A percentile compares a stretch with the other conserved stretches of the same genome.
Evolutionary conservation across 306 rosid genomes (phyloP).

Genomic region (Pyrus bretschneideri): DNA sequence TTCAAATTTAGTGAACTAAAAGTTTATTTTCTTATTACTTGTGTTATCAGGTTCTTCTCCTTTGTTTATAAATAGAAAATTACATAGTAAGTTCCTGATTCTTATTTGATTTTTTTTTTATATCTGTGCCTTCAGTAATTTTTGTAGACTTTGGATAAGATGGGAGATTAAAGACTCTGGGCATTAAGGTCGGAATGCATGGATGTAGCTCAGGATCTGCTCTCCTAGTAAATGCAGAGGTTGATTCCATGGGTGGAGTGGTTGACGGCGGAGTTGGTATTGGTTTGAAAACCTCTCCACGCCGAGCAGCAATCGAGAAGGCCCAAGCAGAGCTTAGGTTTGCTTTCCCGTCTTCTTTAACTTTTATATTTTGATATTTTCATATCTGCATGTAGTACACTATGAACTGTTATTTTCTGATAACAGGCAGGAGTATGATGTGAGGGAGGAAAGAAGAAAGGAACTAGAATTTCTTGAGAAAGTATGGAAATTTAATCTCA

Average conservation of each 20-base stretch:
- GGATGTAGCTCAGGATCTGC: conserved; percentile 75
- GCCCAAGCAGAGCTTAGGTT: conserved; percentile 97
- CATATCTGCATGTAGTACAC: background rate
- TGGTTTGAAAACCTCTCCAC: conserved; percentile 94
- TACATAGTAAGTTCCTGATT: background rate
- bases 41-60: background rate
- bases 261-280: conserved; percentile 91
- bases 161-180: conserved; percentile 48
- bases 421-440: conserved; percentile 87
- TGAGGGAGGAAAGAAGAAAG: conserved; percentile 90
- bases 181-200: conserved; percentile 72
- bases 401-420: conserved; percentile 30
- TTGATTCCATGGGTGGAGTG: conserved; percentile 99
- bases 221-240: conserved; percentile 98
- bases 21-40: background rate
- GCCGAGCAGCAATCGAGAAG: conserved; percentile 84
- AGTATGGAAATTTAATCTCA: conserved; percentile 44
- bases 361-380: conserved; percentile 14
- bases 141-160: conserved; percentile 31
- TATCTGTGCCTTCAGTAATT: conserved; percentile 1
- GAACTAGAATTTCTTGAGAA: conserved; percentile 97
- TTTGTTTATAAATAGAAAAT: background rate
- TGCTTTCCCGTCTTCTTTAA: conserved; percentile 9
- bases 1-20: background rate
- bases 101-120: conserved; percentile 7